These are phyloP conservation scores for Coriolopsis trogii DNA, from an alignment of 1,284 basidiomycete genomes.

Conservation along the genomic window DNA sequence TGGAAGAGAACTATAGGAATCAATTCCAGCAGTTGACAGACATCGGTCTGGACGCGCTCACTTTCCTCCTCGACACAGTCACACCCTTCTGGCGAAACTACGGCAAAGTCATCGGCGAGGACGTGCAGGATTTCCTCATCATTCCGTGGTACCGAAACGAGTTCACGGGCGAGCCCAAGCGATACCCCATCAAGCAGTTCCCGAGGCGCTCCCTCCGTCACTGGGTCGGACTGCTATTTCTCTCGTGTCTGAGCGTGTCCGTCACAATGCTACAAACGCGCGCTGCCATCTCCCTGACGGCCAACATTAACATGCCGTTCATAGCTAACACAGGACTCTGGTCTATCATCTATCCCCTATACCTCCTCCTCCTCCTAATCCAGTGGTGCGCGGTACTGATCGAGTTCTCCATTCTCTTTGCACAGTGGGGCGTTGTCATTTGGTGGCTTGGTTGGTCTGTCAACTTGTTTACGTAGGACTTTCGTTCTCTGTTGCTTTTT, in stretches of 20 bases:
- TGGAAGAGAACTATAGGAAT: constrained; percentile 76
- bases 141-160: constrained; percentile 80
- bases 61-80: constrained; percentile 70
- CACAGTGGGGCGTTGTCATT: constrained; percentile 55
- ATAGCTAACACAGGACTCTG: constrained; percentile 61
- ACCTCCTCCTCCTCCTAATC: constrained; percentile 57
- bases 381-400: constrained; percentile 64
- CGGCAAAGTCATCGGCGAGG: constrained; percentile 74
- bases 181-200: constrained; percentile 58
- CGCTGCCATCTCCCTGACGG: constrained; percentile 52
- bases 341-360: constrained; percentile 62
- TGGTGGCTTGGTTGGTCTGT: constrained; percentile 78
- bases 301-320: constrained; percentile 52
- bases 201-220: constrained; percentile 68
- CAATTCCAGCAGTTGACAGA: constrained; percentile 79
- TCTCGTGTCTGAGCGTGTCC: constrained; percentile 48
- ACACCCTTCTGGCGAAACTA: constrained; percentile 79
- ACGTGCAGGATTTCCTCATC: constrained; percentile 76
- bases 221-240: constrained; percentile 61
- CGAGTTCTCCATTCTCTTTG: constrained; percentile 55
- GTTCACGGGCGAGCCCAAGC: constrained; percentile 73
- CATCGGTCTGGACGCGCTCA: constrained; percentile 71
- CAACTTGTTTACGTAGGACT: constrained; percentile 45
- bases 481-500: constrained; percentile 18
- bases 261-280: constrained; percentile 56